Percentiles rank a stretch among this genome's conserved stretches.
Conservation (phyloP, 805 yeast species). For the Lipomyces starkeyi region DNA sequence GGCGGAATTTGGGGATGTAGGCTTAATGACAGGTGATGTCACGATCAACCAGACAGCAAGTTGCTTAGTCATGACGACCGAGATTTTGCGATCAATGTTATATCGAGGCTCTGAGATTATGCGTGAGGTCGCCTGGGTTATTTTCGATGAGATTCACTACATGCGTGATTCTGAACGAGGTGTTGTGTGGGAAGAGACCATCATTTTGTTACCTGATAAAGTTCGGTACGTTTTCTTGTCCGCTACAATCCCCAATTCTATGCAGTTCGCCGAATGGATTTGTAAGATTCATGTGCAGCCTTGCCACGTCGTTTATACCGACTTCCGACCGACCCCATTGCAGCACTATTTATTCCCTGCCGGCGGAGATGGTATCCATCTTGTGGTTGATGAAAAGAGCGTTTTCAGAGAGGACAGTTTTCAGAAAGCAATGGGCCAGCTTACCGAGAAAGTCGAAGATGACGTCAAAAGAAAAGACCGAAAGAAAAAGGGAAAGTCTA, state of each 20-base stretch:
- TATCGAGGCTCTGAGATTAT: slow-evolving; percentile 97
- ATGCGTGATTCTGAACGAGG: slow-evolving; percentile 98
- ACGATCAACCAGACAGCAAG: slow-evolving; percentile 98
- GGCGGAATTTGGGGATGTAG: slow-evolving; percentile 96
- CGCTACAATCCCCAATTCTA: slow-evolving; percentile 61
- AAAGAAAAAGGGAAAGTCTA: slow-evolving; percentile 79
- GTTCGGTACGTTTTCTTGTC: slow-evolving; percentile 73
- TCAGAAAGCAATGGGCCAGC: slow-evolving; percentile 97
- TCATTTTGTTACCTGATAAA: slow-evolving; percentile 92
- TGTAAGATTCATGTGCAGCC: slow-evolving; percentile 95
- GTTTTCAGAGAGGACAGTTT: slow-evolving; percentile 95
- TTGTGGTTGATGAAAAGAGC: slow-evolving; percentile 97
- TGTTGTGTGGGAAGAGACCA: slow-evolving; percentile 99
- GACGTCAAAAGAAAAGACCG: slow-evolving; percentile 53
- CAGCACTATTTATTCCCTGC: slow-evolving; percentile 98
- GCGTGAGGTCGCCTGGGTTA: slow-evolving; percentile 99
- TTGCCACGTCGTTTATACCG: slow-evolving; percentile 97
- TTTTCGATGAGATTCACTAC: slow-evolving; percentile 97
- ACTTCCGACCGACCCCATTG: slow-evolving; percentile 97
- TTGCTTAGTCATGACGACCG: slow-evolving; percentile 98
- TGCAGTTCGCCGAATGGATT: slow-evolving; percentile 82
- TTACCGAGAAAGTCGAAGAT: slow-evolving; percentile 80
- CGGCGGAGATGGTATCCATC: slow-evolving; percentile 97
- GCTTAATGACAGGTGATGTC: slow-evolving; percentile 98
- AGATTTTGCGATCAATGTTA: slow-evolving; percentile 93